Percentiles rank a stretch among this genome's conserved stretches.
These are phyloP conservation scores for Ziziphus jujuba DNA, from an alignment of 306 rosid species.

Conservation along the genomic window DNA sequence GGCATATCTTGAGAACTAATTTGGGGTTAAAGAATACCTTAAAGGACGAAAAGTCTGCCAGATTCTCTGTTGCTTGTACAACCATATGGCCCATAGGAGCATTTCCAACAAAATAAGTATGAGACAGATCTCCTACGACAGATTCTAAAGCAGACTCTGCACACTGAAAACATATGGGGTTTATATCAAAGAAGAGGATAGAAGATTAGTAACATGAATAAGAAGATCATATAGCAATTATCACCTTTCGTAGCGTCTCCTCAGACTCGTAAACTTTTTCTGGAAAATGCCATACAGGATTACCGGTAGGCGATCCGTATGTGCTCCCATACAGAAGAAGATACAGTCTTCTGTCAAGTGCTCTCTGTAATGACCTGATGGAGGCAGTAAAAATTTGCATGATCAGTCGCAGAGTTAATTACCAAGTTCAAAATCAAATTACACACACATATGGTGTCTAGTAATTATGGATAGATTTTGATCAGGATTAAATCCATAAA, in stretches of 20 bases:
- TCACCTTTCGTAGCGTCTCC: constrained; percentile 76
- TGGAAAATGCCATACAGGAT: constrained; percentile 88
- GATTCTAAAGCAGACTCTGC: constrained; percentile 81
- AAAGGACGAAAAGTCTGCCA: constrained; percentile 38
- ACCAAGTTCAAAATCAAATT: background rate
- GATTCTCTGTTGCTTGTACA: constrained; percentile 47
- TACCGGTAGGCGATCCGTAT: constrained; percentile 50
- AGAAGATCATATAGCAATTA: constrained; percentile 11
- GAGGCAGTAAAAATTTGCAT: background rate
- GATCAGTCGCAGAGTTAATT: background rate
- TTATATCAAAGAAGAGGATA: background rate
- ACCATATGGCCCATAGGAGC: constrained; percentile 90
- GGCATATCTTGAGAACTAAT: constrained; percentile 1
- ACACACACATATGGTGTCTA: background rate
- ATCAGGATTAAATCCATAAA: background rate
- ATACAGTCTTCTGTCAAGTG: constrained; percentile 87
- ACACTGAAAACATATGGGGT: constrained; percentile 51
- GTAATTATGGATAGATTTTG: background rate
- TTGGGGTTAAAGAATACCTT: constrained; percentile 50
- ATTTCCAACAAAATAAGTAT: constrained; percentile 92
- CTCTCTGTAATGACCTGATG: constrained; percentile 82
- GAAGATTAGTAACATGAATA: background rate
- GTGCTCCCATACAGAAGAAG: constrained; percentile 66
- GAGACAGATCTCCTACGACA: constrained; percentile 75
- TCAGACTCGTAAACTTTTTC: constrained; percentile 76